phyloP scores from a whole-genome alignment of 1,284 basidiomycete species.

The Butyriboletus appendiculatus region DNA sequence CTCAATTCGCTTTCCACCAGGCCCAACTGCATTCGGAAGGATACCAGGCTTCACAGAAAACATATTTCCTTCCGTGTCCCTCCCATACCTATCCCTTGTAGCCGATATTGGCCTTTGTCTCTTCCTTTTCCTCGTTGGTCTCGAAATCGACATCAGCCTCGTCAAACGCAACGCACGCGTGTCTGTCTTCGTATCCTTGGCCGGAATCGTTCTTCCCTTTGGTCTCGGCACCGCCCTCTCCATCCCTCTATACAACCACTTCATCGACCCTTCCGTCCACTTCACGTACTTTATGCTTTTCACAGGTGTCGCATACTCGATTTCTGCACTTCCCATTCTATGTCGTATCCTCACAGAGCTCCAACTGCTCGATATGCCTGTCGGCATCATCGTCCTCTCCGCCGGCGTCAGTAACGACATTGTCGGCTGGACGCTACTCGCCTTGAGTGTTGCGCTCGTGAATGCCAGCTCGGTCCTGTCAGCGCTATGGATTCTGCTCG shows the following conservation, averaged over 20 bases:
- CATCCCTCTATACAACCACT: conserved; percentile 68
- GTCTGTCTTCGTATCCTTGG: conserved; percentile 59
- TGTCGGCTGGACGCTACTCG: conserved; percentile 74
- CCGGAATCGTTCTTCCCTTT: conserved; percentile 76
- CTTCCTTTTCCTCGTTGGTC: conserved; percentile 88
- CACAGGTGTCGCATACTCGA: conserved; percentile 88
- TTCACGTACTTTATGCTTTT: conserved; percentile 94
- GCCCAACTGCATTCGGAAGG: conserved; percentile 56
- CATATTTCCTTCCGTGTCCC: conserved; percentile 77
- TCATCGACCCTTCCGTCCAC: conserved; percentile 68
- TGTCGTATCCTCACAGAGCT: conserved; percentile 86
- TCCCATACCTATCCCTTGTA: conserved; percentile 80
- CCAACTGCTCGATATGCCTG: conserved; percentile 86
- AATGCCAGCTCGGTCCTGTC: conserved; percentile 76
- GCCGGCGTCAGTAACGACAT: conserved; percentile 94
- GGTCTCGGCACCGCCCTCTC: conserved; percentile 86
- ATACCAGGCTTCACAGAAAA: conserved; percentile 37
- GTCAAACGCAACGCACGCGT: conserved; percentile 77
- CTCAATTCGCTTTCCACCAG: conserved; percentile 26
- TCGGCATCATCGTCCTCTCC: conserved; percentile 90
- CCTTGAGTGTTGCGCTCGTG: conserved; percentile 87
- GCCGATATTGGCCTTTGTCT: conserved; percentile 88
- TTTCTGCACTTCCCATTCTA: conserved; percentile 92
- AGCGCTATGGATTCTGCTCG: conserved; percentile 81
- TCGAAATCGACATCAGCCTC: conserved; percentile 81